Evolutionary conservation across 2,329 filamentous ascomycete genomes (phyloP).

Genomic region (Botrytis squamosa): DNA sequence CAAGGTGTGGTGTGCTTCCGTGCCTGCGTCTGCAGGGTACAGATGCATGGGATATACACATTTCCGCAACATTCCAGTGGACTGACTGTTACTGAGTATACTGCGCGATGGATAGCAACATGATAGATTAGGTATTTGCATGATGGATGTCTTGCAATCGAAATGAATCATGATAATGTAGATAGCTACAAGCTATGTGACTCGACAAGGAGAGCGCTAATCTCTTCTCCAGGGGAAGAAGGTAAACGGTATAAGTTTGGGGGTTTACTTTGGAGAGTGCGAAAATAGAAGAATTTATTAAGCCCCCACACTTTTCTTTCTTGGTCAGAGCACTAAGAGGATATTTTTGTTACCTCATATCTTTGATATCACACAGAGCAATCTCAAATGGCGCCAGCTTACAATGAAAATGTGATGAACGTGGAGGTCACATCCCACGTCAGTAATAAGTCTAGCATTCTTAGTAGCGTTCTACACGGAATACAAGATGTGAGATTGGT

Average conservation of each 20-base stretch:
- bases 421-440: slow-evolving; percentile 22
- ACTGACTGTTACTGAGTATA: not conserved
- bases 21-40: slow-evolving; percentile 19
- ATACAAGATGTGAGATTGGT: slow-evolving; percentile 58
- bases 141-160: slow-evolving; percentile 20
- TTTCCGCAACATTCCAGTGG: slow-evolving; percentile 2
- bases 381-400: slow-evolving; percentile 30
- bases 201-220: slow-evolving; percentile 20
- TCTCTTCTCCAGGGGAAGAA: not conserved
- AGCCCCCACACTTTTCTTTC: slow-evolving; percentile 19
- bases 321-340: not conserved
- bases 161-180: slow-evolving; percentile 24
- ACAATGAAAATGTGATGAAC: slow-evolving; percentile 6
- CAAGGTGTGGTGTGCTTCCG: slow-evolving; percentile 15
- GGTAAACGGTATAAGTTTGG: slow-evolving; percentile 24
- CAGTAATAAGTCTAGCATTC: slow-evolving; percentile 40
- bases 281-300: slow-evolving; percentile 4
- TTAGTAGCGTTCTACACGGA: slow-evolving; percentile 57
- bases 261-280: slow-evolving; percentile 15
- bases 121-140: slow-evolving; percentile 13
- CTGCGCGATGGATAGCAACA: slow-evolving; percentile 15
- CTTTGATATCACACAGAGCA: slow-evolving; percentile 12
- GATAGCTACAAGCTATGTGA: slow-evolving; percentile 30
- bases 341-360: slow-evolving; percentile 16
- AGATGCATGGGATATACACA: slow-evolving; percentile 11